Base-by-base conservation (phyloP, 306 rosid species). In the Citrullus mucosospermus region DNA sequence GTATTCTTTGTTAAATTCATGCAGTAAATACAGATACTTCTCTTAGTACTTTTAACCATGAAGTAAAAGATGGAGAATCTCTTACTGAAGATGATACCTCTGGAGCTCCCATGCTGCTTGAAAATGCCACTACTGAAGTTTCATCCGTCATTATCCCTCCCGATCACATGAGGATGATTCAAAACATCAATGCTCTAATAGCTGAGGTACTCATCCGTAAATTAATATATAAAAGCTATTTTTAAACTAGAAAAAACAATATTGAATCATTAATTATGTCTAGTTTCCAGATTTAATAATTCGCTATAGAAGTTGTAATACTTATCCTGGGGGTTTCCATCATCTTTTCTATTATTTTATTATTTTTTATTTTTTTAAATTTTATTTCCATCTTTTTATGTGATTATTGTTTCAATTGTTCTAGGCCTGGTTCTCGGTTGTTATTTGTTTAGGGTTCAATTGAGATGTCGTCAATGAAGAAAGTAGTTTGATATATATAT, bases 111-210 rank as follows among this genome's bases (percentile, higher is more conserved):
- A 36, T 71, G 73, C 83, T 82, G 83, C 84, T 83, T 75, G 86
- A 79, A 57, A 80, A 78, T 87, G 84, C 81, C 25, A 53, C 84
- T 85, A 58, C 77, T 75, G 96, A 96, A 66, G 80, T 81, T 82
- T 88, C 88, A 61, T 83, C 83, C 8, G 88, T 61, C 58, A 78
- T 86, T 88, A 86, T 91, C 78, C 99, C 98, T 77, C 86, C 80
- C 13, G 97, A 96, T 80, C 99, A 96, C 80, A 81, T 82, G 87
- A 90, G 86, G 85, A 83, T 82, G 84, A 83, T 96, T 85, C 91
- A 88, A 75, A 96, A 96, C 86, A 96, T 96, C 66, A 90, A 85
- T 78, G 86, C 93, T 48, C 85, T 96, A 78, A 86, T 91, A 69
- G 87, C 96, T 22, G 98, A 92, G 99, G 99, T 96, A 91, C 57